These are phyloP conservation scores for Ascochyta fabae DNA, from an alignment of 2,329 filamentous ascomycete genomes.

Conservation along the genomic window DNA sequence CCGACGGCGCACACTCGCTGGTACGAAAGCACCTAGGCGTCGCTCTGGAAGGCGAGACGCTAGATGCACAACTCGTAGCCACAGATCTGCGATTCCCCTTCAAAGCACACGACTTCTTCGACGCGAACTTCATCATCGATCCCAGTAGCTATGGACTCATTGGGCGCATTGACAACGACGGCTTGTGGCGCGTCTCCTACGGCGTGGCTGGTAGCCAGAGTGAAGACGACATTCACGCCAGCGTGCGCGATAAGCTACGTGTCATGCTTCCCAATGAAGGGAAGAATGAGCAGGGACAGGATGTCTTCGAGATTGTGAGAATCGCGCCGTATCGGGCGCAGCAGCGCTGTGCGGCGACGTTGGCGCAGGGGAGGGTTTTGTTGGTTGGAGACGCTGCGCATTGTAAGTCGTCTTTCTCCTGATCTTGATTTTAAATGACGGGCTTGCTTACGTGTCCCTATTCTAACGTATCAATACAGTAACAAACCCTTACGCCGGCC, in stretches of 20 bases:
- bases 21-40: conserved; percentile 31
- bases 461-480: conserved; percentile 19
- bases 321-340: conserved; percentile 52
- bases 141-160: conserved; percentile 48
- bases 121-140: conserved; percentile 52
- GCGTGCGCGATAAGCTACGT: conserved; percentile 37
- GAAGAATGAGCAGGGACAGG: conserved; percentile 19
- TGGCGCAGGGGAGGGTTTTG: conserved; percentile 44
- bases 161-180: conserved; percentile 41
- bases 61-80: conserved; percentile 48
- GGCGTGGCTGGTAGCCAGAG: conserved; percentile 43
- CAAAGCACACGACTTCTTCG: conserved; percentile 46
- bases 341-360: conserved; percentile 44
- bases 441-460: too few relatives aligned
- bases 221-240: conserved; percentile 37
- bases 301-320: conserved; percentile 41
- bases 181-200: conserved; percentile 53
- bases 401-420: conserved; percentile 20
- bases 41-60: conserved; percentile 42
- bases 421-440: too few relatives aligned
- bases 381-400: conserved; percentile 52
- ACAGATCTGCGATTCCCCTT: conserved; percentile 49
- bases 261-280: conserved; percentile 40
- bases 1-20: conserved; percentile 37
- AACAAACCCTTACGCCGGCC: conserved; percentile 48